Evolutionary conservation across 2,329 filamentous ascomycete genomes (phyloP).

Genomic region (Sarocladium oryzae): DNA sequence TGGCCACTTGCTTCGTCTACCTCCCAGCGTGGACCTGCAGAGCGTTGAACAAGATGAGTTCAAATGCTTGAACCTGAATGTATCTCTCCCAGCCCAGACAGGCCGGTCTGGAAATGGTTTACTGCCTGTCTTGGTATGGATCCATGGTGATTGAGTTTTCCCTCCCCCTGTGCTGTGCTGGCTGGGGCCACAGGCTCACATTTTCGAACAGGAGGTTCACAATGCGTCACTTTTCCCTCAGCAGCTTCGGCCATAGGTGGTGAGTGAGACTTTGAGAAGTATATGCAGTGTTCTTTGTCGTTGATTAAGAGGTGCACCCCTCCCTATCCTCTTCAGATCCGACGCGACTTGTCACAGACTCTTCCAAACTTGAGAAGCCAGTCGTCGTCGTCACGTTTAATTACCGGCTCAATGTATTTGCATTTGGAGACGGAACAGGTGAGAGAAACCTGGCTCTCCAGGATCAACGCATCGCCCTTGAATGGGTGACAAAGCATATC

Average conservation of each 20-base stretch:
- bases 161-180: neutral
- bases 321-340: slow-evolving; percentile 19
- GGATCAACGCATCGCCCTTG: slow-evolving; percentile 26
- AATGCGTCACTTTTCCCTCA: slow-evolving; percentile 36
- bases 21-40: slow-evolving; percentile 19
- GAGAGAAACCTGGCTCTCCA: slow-evolving; percentile 28
- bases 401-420: slow-evolving; percentile 26
- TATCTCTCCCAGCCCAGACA: slow-evolving; percentile 22
- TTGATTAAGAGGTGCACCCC: neutral
- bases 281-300: no score
- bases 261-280: slow-evolving; percentile 15
- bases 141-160: slow-evolving; percentile 28
- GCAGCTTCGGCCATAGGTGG: slow-evolving; percentile 34
- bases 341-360: slow-evolving; percentile 28
- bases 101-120: neutral
- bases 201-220: slow-evolving; percentile 28
- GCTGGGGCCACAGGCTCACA: neutral
- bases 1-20: slow-evolving; percentile 35
- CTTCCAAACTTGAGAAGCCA: slow-evolving; percentile 19
- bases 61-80: slow-evolving; percentile 35
- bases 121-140: slow-evolving; percentile 37
- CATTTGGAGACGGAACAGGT: slow-evolving; percentile 33
- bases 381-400: slow-evolving; percentile 16
- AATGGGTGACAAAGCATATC: slow-evolving; percentile 22
- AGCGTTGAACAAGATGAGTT: slow-evolving; percentile 33